Evolutionary conservation across 352 stramenopile genomes (phyloP), one percentile per base, ranked within the genome.

Genomic region (Globisporangium orthogonon): DNA sequence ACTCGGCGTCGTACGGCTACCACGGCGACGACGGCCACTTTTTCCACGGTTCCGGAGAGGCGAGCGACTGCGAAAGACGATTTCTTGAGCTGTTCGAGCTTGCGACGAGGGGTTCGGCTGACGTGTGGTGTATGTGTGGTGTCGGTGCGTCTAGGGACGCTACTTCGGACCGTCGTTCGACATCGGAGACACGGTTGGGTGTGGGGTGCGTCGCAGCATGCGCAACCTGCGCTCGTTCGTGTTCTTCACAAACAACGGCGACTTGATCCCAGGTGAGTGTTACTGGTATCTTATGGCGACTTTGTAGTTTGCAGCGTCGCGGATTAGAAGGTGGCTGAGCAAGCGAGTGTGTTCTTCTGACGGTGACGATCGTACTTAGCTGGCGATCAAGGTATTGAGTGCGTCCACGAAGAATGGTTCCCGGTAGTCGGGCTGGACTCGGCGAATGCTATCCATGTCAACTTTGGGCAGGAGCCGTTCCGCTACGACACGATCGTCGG

Each of bases 361-460:
- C 7, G 10, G 37, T 13, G 37, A 4, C 11, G 31, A 44, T 15
- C 23, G 5, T 7, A 18, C 29, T 11, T 31, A 68, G 67, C 50
- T 30, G 65, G 66, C 0, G 76, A 83, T 23, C 35, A 52, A 18
- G 69, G 64, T 33, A 54, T 89, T 10, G 65, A 76, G 31, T 85
- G 74, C 45, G 18, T 52, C 7, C 65, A 86, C 41, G 66, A 62
- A 14, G 73, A 64, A 9, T 81, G 80, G 71, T 96, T 87, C 40
- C 87, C 87, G 1, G 80, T 89, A 2, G 76, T 96, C 2, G 87
- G 87, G 4, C 52, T 96, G 30, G 87, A 96, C 56, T 91, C 82
- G 3, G 71, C 78, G 35, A 81, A 91, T 33, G 72, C 76, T 23
- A 71, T 95, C 14, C 70, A 81, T 28, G 71, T 95, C 13, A 96